Evolutionary conservation across 805 yeast genomes (phyloP).

Genomic region (Wickerhamiella shivajii): DNA sequence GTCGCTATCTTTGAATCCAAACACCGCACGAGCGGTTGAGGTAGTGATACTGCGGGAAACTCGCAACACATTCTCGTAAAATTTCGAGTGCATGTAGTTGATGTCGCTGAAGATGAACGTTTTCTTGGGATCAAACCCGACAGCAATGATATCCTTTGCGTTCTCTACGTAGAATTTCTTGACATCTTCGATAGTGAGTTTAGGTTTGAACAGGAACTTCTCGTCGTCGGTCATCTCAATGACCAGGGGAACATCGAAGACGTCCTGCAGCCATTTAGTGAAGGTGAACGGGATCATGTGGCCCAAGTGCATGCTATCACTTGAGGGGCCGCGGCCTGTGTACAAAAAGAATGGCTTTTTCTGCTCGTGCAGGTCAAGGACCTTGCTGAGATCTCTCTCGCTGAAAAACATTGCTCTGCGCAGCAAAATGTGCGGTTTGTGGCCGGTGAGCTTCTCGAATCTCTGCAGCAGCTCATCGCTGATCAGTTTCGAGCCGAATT

Average conservation of each 20-base stretch:
- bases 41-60: constrained; percentile 90
- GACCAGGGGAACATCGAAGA: constrained; percentile 88
- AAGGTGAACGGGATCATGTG: constrained; percentile 92
- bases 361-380: constrained; percentile 79
- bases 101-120: constrained; percentile 91
- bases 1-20: constrained; percentile 90
- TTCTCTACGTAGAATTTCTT: constrained; percentile 66
- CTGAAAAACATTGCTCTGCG: constrained; percentile 86
- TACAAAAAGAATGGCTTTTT: constrained; percentile 91
- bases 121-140: constrained; percentile 88
- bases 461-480: constrained; percentile 55
- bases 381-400: constrained; percentile 51
- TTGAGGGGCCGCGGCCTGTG: constrained; percentile 95
- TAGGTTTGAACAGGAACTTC: constrained; percentile 85
- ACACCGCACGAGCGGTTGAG: constrained; percentile 93
- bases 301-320: constrained; percentile 90
- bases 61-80: constrained; percentile 87
- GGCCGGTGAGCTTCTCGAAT: constrained; percentile 74
- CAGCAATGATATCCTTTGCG: constrained; percentile 84
- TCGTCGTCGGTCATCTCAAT: constrained; percentile 94
- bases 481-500: constrained; percentile 75
- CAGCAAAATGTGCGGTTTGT: constrained; percentile 77
- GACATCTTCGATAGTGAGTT: constrained; percentile 78
- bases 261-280: constrained; percentile 97
- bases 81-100: constrained; percentile 82